These are phyloP conservation scores for Hyaloperonospora arabidopsidis DNA, from an alignment of 352 stramenopile genomes.

Conservation along the genomic window DNA sequence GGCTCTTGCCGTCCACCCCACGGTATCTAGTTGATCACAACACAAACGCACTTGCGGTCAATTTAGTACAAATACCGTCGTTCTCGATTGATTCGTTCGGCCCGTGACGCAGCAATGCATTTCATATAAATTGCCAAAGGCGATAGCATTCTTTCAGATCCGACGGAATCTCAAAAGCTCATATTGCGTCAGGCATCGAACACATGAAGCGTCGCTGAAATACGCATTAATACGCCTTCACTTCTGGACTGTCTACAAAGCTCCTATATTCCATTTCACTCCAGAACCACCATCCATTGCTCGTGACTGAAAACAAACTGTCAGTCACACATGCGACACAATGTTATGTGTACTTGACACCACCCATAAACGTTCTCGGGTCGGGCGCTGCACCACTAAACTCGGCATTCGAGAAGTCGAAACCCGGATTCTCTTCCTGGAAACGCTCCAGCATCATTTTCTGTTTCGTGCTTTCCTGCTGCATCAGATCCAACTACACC, in stretches of 20 bases:
- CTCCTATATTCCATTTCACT: conserved; percentile 8
- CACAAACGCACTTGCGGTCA: conserved; percentile 87
- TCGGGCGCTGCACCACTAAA: conserved; percentile 96
- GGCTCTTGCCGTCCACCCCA: conserved; percentile 41
- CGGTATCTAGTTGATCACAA: conserved; percentile 88
- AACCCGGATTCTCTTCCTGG: conserved; percentile 97
- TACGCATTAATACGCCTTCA: no score
- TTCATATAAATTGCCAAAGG: conserved; percentile 88
- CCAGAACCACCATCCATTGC: background rate
- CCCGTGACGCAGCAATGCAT: conserved; percentile 79
- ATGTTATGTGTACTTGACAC: conserved; percentile 81
- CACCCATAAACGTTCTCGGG: conserved; percentile 95
- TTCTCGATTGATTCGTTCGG: conserved; percentile 87
- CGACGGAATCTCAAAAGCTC: no score
- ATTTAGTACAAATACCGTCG: conserved; percentile 87
- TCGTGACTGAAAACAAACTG: background rate
- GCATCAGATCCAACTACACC: conserved; percentile 81
- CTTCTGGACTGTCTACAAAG: no score
- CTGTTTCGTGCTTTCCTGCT: conserved; percentile 90
- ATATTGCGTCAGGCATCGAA: no score
- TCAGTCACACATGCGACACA: background rate
- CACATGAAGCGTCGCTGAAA: no score
- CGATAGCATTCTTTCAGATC: no score
- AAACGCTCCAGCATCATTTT: conserved; percentile 97
- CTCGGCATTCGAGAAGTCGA: conserved; percentile 96